phyloP scores from a whole-genome alignment of 2,329 filamentous ascomycete species.

The Fonsecaea nubica region DNA sequence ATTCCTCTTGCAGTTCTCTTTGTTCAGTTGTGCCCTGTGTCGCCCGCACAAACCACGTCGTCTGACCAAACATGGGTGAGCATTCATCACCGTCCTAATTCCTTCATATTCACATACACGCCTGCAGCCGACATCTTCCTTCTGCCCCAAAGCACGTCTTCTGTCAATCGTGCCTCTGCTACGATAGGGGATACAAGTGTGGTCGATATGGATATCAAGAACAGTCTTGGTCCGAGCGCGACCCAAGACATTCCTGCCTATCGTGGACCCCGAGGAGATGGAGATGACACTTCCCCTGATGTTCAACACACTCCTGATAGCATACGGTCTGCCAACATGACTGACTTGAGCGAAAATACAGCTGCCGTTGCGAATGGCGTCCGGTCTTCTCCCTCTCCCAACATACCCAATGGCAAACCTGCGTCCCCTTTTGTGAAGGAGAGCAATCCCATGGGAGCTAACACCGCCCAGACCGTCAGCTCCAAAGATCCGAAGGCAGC shows the following conservation, averaged over 20 bases:
- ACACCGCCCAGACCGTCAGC: slow-evolving; percentile 64
- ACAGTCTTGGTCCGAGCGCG: slow-evolving; percentile 15
- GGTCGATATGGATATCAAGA: slow-evolving; percentile 13
- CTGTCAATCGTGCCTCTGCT: neutral
- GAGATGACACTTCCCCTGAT: neutral
- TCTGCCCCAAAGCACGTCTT: slow-evolving; percentile 1
- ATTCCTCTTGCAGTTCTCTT: slow-evolving; percentile 23
- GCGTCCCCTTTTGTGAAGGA: slow-evolving; percentile 64
- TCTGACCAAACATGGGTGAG: slow-evolving; percentile 35
- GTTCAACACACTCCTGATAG: slow-evolving; percentile 8
- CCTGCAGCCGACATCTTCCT: slow-evolving; percentile 9
- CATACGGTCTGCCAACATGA: slow-evolving; percentile 20
- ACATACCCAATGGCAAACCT: slow-evolving; percentile 57
- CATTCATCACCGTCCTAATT: slow-evolving; percentile 22
- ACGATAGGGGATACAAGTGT: slow-evolving; percentile 11
- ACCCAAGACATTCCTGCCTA: slow-evolving; percentile 17
- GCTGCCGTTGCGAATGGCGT: slow-evolving; percentile 44
- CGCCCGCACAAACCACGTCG: slow-evolving; percentile 23
- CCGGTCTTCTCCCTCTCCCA: slow-evolving; percentile 48
- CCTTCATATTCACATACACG: slow-evolving; percentile 11
- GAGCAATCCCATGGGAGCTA: slow-evolving; percentile 63
- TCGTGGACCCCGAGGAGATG: slow-evolving; percentile 10
- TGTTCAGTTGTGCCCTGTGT: slow-evolving; percentile 23
- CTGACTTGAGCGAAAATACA: slow-evolving; percentile 42
- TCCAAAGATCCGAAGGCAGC: slow-evolving; percentile 69